These are phyloP conservation scores for Pythium myriotylum DNA, from an alignment of 352 stramenopile genomes.

Conservation along the genomic window DNA sequence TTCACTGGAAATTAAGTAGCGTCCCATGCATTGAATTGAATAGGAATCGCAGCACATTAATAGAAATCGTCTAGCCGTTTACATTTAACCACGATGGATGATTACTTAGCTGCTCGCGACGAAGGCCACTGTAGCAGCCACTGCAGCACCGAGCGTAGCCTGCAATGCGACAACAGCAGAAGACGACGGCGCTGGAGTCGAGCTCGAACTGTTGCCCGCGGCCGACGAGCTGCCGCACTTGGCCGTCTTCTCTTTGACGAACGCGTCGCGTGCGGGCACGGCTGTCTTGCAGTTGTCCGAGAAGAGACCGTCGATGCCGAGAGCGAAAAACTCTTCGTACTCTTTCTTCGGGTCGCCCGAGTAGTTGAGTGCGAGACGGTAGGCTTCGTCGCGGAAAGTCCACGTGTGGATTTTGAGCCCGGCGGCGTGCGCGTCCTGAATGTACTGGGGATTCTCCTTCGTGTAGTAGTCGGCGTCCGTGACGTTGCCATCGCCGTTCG, in stretches of 20 bases:
- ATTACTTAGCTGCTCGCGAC: too few relatives aligned
- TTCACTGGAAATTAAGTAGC: too few relatives aligned
- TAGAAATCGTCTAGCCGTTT: too few relatives aligned
- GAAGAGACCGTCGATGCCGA: constrained; percentile 63
- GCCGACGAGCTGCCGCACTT: background rate
- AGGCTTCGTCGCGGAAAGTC: constrained; percentile 67
- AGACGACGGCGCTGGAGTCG: background rate
- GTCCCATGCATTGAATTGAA: too few relatives aligned
- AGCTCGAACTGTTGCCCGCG: background rate
- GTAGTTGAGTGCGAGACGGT: constrained; percentile 58
- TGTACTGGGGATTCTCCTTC: constrained; percentile 33
- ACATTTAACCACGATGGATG: too few relatives aligned
- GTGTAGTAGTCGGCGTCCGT: constrained; percentile 58
- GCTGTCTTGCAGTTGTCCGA: constrained; percentile 21
- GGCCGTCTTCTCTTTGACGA: background rate
- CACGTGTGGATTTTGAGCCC: constrained; percentile 45
- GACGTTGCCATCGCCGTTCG: constrained; percentile 56
- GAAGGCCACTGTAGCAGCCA: background rate
- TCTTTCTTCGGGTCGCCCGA: constrained; percentile 49
- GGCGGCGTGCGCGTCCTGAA: constrained; percentile 31
- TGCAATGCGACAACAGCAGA: background rate
- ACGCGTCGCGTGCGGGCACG: constrained; percentile 3
- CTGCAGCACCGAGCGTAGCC: background rate
- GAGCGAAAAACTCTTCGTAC: constrained; percentile 57
- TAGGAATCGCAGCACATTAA: too few relatives aligned